A percentile compares a stretch with the other conserved stretches of the same genome.
These are phyloP conservation scores for Xylariales sp. DNA, from an alignment of 2,329 filamentous ascomycete genomes.

Conservation along the genomic window DNA sequence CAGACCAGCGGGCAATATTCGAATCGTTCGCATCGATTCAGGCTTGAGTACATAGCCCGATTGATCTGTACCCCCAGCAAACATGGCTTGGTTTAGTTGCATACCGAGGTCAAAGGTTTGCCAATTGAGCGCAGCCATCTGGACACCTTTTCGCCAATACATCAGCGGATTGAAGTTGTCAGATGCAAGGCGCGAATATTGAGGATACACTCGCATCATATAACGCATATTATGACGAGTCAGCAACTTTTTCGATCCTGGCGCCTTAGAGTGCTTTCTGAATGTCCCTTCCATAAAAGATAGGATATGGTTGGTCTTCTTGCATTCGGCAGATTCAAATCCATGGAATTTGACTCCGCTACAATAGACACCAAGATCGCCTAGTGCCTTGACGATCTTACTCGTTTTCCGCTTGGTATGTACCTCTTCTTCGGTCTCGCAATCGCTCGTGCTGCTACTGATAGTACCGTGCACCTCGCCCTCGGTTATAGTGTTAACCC, in stretches of 20 bases:
- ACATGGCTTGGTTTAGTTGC: conserved; percentile 98
- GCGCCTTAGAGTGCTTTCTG: conserved; percentile 79
- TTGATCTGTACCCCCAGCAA: conserved; percentile 85
- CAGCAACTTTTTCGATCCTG: conserved; percentile 80
- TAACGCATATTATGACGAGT: conserved; percentile 92
- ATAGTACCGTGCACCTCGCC: conserved; percentile 65
- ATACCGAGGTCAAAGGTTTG: conserved; percentile 96
- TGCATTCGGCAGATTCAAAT: conserved; percentile 82
- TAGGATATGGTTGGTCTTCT: conserved; percentile 92
- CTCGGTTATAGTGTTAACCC: conserved; percentile 68
- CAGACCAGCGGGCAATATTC: conserved; percentile 66
- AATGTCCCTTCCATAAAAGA: conserved; percentile 94
- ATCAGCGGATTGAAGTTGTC: conserved; percentile 94
- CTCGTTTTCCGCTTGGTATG: conserved; percentile 72
- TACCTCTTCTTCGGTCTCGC: conserved; percentile 74
- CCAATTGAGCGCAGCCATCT: conserved; percentile 99
- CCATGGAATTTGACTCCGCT: conserved; percentile 83
- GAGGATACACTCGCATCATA: conserved; percentile 94
- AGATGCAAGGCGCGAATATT: conserved; percentile 82
- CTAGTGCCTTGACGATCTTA: conserved; percentile 87
- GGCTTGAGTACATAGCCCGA: conserved; percentile 96
- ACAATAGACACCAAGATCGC: conserved; percentile 84
- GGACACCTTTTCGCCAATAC: conserved; percentile 94
- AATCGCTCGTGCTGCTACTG: conserved; percentile 80
- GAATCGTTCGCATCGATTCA: conserved; percentile 80